A percentile compares a stretch with the other conserved stretches of the same genome.
These are phyloP conservation scores for Novymonas esmeraldas DNA, from an alignment of 208 protist species.

Conservation along the genomic window DNA sequence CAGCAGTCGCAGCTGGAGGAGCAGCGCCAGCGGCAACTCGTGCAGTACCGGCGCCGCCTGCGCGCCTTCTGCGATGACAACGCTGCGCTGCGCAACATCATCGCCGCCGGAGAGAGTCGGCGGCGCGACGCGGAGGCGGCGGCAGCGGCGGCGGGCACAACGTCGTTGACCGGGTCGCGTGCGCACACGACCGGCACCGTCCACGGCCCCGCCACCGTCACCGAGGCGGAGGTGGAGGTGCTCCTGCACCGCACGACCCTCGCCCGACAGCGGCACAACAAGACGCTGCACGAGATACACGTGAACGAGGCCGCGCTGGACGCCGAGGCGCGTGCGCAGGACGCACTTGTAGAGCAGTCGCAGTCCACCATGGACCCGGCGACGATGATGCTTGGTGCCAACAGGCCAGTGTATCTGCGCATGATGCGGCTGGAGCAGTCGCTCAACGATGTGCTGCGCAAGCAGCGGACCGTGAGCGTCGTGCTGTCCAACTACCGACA, in stretches of 20 bases:
- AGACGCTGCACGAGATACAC: slow-evolving; percentile 47
- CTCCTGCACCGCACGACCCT: slow-evolving; percentile 52
- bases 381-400: slow-evolving; percentile 32
- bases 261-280: slow-evolving; percentile 48
- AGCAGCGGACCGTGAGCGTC: slow-evolving; percentile 82
- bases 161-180: slow-evolving; percentile 1
- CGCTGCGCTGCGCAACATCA: slow-evolving; percentile 64
- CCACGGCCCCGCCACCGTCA: slow-evolving; percentile 37
- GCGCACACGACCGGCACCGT: slow-evolving; percentile 15
- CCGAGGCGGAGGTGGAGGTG: slow-evolving; percentile 59
- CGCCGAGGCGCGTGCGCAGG: not conserved
- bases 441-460: slow-evolving; percentile 88
- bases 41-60: slow-evolving; percentile 52
- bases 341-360: not conserved
- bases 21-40: slow-evolving; percentile 37
- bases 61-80: slow-evolving; percentile 65
- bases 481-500: slow-evolving; percentile 89
- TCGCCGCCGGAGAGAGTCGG: slow-evolving; percentile 34
- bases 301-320: slow-evolving; percentile 7
- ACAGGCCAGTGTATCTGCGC: slow-evolving; percentile 61
- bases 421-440: slow-evolving; percentile 91
- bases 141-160: not conserved
- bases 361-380: not conserved
- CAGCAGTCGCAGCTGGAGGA: slow-evolving; percentile 39
- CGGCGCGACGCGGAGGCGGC: slow-evolving; percentile 20